Evolutionary conservation across 1,139 yeast species (phyloP), one percentile per base, ranked within the genome.

Genomic region (Magnusiomyces magnusii): DNA sequence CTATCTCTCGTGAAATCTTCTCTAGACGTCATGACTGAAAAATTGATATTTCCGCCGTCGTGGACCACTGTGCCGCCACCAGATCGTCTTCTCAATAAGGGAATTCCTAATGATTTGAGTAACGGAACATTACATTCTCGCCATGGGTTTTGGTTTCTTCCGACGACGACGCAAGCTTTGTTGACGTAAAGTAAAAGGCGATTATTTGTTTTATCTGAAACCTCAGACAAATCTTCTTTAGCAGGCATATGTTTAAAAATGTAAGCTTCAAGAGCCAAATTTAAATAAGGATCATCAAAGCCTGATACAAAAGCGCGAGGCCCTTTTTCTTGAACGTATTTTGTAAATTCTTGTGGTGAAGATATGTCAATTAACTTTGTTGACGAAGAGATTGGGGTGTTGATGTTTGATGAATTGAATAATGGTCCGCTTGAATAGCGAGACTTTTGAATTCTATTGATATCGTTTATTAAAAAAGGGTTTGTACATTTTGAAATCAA

Each of bases 21-120:
- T 62, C 91, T 82, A 1, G 86, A 77, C 23, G 90, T 84, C 78
- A 93, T 84, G 65, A 82, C 90, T 7, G 95, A 85, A 71, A 86
- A 95, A 69, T 95, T 95, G 25, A 86, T 84, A 68, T 95, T 95
- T 0, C 98, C 97, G n/a, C 78, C 67, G 71, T 93, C 99, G 69
- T 95, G 99, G 13, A 91, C 96, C 0, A 95, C 99, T 0, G 98
- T 84, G 0, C 99, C 99, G 1, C 99, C 99, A 0, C 99, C 99
- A 1, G 96, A 86, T 54, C 81, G 76, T 61, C 99, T 77, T 64
- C 99, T 76, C 2, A 95, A 72, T 15, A 92, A 70, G 0, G 95
- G 93, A n/a, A 89, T 78, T 1, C 77, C 76, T 15, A 82, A 71
- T 0, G 77, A 67, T 5, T 78, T 75, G 13, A 89, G 74, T n/a